phyloP scores from a whole-genome alignment of 2,329 filamentous ascomycete species.

The Teratosphaeria viscida region DNA sequence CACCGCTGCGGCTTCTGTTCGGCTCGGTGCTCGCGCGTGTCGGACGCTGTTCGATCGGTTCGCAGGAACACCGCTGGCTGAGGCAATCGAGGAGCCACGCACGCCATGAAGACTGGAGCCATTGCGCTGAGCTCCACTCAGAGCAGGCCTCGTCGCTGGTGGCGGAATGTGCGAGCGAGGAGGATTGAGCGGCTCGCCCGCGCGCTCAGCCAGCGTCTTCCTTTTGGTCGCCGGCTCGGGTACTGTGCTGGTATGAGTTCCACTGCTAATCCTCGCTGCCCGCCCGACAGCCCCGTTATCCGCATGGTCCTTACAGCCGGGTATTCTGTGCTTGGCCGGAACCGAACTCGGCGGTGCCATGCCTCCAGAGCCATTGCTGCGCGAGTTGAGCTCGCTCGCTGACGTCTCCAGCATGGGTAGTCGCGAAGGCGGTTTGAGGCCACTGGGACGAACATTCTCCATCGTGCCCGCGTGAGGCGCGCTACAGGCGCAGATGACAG shows the following conservation, averaged over 20 bases:
- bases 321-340: conserved; percentile 41
- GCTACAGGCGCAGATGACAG: neutral
- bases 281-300: neutral
- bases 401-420: conserved; percentile 24
- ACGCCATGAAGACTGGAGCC: conserved; percentile 28
- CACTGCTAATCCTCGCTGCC: neutral
- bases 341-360: conserved; percentile 9
- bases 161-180: conserved; percentile 15
- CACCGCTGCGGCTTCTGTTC: conserved; percentile 1
- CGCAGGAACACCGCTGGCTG: conserved; percentile 35
- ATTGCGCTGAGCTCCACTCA: neutral
- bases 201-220: conserved; percentile 40
- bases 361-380: conserved; percentile 27
- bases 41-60: conserved; percentile 32
- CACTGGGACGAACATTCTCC: conserved; percentile 24
- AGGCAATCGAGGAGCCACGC: conserved; percentile 30
- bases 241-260: conserved; percentile 18
- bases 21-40: conserved; percentile 5
- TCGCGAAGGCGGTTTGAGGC: conserved; percentile 21
- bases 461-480: conserved; percentile 2
- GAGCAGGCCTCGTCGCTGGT: conserved; percentile 6
- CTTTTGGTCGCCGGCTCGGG: conserved; percentile 41
- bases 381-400: conserved; percentile 38
- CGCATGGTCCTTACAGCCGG: conserved; percentile 31
- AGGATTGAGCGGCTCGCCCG: conserved; percentile 33